Conservation (phyloP, 108 stramenopile species). For the Nannochloropsis gaditana region DNA sequence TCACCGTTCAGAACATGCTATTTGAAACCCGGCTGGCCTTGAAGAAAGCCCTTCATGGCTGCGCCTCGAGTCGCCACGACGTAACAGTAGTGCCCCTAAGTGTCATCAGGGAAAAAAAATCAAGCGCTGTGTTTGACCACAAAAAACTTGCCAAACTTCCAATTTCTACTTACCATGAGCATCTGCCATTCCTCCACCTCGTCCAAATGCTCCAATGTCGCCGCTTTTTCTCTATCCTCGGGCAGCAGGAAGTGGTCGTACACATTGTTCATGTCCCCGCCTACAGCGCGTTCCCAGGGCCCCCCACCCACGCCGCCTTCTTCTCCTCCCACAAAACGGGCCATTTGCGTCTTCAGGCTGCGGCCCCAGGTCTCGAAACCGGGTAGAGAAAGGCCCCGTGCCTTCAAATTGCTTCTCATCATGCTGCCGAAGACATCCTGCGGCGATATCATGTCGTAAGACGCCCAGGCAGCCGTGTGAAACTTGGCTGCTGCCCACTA, state of each 20-base stretch:
- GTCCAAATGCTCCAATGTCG: constrained; percentile 33
- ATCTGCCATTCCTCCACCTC: constrained; percentile 44
- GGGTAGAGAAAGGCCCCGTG: neutral
- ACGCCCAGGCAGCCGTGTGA: neutral
- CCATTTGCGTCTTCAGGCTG: neutral
- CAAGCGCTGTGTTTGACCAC: too few relatives aligned
- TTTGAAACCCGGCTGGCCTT: constrained; percentile 15
- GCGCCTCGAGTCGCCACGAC: constrained; percentile 36
- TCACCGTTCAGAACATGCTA: neutral
- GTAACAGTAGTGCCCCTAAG: constrained; percentile 38
- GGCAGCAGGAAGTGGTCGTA: constrained; percentile 18
- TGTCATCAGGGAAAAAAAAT: too few relatives aligned
- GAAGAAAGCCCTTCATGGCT: neutral
- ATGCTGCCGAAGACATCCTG: constrained; percentile 18
- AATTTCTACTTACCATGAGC: constrained; percentile 34
- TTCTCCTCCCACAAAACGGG: neutral
- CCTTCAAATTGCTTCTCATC: neutral
- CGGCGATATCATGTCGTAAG: constrained; percentile 27
- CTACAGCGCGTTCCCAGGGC: neutral
- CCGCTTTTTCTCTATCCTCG: constrained; percentile 12
- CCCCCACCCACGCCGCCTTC: neutral
- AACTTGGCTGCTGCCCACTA: neutral
- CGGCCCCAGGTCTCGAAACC: neutral
- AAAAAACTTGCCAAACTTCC: neutral
- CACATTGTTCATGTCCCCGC: neutral